Conservation (phyloP, 139 green algal species). For the Monoraphidium neglectum region DNA sequence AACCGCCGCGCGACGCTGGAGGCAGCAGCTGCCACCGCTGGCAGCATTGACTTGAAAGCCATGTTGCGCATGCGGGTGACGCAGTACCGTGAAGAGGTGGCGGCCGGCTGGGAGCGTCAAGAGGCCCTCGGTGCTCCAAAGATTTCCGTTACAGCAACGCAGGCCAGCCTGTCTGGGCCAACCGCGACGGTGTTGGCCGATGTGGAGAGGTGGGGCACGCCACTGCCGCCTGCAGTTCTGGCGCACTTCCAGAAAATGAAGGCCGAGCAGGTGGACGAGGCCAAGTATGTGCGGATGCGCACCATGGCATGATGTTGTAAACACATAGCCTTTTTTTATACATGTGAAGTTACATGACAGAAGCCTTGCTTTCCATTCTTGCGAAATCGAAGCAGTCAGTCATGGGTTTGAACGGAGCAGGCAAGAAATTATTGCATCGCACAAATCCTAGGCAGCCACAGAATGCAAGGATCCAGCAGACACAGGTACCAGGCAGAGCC, state of each 20-base stretch:
- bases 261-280: not conserved
- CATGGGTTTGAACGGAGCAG: too few species aligned
- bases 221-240: not conserved
- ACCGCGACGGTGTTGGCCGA: not conserved
- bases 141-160: too few species aligned
- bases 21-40: not conserved
- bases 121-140: not conserved
- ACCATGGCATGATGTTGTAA: not conserved
- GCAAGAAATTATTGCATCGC: too few species aligned
- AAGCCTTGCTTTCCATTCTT: too few species aligned
- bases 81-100: not conserved
- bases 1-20: too few species aligned
- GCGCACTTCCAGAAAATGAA: not conserved
- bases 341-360: too few species aligned
- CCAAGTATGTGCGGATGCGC: not conserved
- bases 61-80: not conserved
- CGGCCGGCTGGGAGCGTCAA: not conserved
- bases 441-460: too few species aligned
- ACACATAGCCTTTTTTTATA: too few species aligned
- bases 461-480: too few species aligned
- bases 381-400: too few species aligned
- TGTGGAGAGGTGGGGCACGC: not conserved
- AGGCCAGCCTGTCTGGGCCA: too few species aligned
- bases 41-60: not conserved
- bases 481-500: too few species aligned